Percentiles rank a stretch among this genome's conserved stretches.
These are phyloP conservation scores for Mallotus repandus DNA, from an alignment of 441 rosid genomes.

Conservation along the genomic window DNA sequence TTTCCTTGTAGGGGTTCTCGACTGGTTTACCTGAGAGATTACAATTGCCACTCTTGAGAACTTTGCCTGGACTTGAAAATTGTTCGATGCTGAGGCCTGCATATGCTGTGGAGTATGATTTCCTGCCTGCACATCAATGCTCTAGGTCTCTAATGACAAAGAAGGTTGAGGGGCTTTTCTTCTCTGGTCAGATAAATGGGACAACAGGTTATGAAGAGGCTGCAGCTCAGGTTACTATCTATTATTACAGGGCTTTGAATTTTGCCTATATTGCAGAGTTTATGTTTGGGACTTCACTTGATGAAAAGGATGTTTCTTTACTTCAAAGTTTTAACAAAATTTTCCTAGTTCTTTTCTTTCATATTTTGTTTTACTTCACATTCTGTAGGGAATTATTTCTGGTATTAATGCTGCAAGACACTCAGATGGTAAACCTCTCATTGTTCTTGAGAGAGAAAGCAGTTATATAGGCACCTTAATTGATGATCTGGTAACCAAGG, in stretches of 20 bases:
- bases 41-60: slow-evolving; percentile 91
- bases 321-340: slow-evolving; percentile 8
- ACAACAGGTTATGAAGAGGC: slow-evolving; percentile 99
- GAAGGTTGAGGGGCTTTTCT: slow-evolving; percentile 89
- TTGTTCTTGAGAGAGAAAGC: slow-evolving; percentile 98
- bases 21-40: slow-evolving; percentile 95
- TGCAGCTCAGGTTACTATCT: slow-evolving; percentile 80
- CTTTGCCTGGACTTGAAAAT: slow-evolving; percentile 94
- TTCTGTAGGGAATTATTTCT: slow-evolving; percentile 77
- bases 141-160: slow-evolving; percentile 95
- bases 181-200: slow-evolving; percentile 99
- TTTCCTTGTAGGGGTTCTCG: slow-evolving; percentile 75
- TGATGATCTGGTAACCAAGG: slow-evolving; percentile 94
- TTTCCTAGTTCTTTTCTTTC: background rate
- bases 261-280: slow-evolving; percentile 5
- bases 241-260: slow-evolving; percentile 11
- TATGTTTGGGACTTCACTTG: slow-evolving; percentile 1
- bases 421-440: slow-evolving; percentile 69
- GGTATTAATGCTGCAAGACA: slow-evolving; percentile 97
- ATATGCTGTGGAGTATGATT: slow-evolving; percentile 98
- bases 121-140: slow-evolving; percentile 94
- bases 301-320: background rate
- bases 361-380: slow-evolving; percentile 5
- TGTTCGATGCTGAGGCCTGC: slow-evolving; percentile 98
- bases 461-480: slow-evolving; percentile 91